Conservation (phyloP, 208 protist species). For the Strigomonas culicis region DNA sequence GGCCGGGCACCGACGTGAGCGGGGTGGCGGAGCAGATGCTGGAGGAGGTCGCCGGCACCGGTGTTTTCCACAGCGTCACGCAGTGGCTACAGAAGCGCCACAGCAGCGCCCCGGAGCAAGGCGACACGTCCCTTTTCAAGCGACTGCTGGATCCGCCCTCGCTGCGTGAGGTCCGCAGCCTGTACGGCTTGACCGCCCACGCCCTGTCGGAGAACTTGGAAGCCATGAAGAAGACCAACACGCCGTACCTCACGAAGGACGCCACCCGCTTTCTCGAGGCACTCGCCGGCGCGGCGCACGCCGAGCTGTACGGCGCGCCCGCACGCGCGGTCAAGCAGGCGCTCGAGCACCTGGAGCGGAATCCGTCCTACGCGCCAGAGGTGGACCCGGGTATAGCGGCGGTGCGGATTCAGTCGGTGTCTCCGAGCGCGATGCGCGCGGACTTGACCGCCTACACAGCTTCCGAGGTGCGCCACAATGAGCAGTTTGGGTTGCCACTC, state of each 20-base stretch:
- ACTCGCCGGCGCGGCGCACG: slow-evolving; percentile 63
- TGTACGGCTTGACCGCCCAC: slow-evolving; percentile 26
- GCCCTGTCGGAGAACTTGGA: slow-evolving; percentile 50
- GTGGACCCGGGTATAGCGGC: slow-evolving; percentile 7
- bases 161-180: slow-evolving; percentile 35
- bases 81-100: slow-evolving; percentile 16
- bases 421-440: slow-evolving; percentile 22
- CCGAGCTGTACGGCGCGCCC: slow-evolving; percentile 68
- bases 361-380: not conserved
- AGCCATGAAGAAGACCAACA: slow-evolving; percentile 64
- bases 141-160: slow-evolving; percentile 33
- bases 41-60: slow-evolving; percentile 13
- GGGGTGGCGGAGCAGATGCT: slow-evolving; percentile 12
- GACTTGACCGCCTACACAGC: slow-evolving; percentile 30
- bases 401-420: slow-evolving; percentile 30
- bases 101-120: not conserved
- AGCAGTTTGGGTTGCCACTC: slow-evolving; percentile 55
- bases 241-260: slow-evolving; percentile 65
- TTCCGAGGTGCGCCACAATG: slow-evolving; percentile 49
- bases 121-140: slow-evolving; percentile 10
- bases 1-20: slow-evolving; percentile 1
- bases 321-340: not conserved
- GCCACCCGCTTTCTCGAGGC: slow-evolving; percentile 59
- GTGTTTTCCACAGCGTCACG: not conserved
- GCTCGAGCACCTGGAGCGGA: not conserved